Conservation (phyloP, 768 basidiomycete species). For the Coprinopsis cinerea region DNA sequence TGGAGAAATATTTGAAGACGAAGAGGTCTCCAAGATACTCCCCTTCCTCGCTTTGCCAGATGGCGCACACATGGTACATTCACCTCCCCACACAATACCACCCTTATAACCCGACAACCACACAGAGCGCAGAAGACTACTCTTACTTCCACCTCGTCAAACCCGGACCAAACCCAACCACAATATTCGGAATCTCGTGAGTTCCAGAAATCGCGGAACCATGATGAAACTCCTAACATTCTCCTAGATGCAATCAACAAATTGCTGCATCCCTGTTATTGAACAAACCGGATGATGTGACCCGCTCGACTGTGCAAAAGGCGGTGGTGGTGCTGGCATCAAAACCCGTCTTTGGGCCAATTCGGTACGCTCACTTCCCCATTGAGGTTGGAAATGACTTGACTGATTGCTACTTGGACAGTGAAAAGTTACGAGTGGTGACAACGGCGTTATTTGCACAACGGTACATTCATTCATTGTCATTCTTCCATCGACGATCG, state of each 20-base stretch:
- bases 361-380: constrained; percentile 48
- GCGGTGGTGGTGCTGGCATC: constrained; percentile 92
- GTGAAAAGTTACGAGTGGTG: constrained; percentile 91
- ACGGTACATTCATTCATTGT: constrained; percentile 34
- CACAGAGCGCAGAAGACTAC: constrained; percentile 85
- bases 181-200: constrained; percentile 95
- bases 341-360: constrained; percentile 89
- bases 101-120: background rate
- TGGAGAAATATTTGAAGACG: constrained; percentile 78
- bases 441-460: constrained; percentile 90
- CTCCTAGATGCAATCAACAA: constrained; percentile 85
- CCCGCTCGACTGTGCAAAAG: constrained; percentile 95
- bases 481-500: background rate
- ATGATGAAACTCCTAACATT: constrained; percentile 7
- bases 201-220: constrained; percentile 19
- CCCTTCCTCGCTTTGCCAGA: constrained; percentile 97
- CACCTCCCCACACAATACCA: background rate
- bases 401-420: constrained; percentile 20
- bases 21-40: constrained; percentile 77
- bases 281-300: constrained; percentile 79
- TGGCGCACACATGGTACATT: constrained; percentile 82
- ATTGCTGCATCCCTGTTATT: constrained; percentile 75
- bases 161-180: constrained; percentile 60
- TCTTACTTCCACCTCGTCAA: constrained; percentile 93
- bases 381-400: background rate